Base-by-base conservation (phyloP, 139 green algal genomes). In the Spirogloea muscicola region DNA sequence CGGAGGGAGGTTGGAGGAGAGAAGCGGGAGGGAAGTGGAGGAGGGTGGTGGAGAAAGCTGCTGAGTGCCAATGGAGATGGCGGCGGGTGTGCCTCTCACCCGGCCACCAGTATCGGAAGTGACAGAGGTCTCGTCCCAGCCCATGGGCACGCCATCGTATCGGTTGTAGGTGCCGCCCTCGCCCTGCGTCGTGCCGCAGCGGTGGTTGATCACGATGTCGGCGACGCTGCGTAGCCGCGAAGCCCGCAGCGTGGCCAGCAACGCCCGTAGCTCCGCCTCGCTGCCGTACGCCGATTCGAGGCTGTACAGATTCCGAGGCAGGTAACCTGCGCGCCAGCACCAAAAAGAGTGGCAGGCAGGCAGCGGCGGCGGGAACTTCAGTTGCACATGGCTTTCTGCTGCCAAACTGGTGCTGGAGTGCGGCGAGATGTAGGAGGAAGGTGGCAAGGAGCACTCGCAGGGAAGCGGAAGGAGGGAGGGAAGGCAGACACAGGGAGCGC, bases 101-200 rank as follows among this genome's bases (percentile, higher is more conserved):
- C 41, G 40, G 3, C 82, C 68, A 1, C 85, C 87, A 80, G 93
- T 88, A 58, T 91, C 83, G 36, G 76, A 62, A 37, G 85, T 87
- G 77, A 96, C 91, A 21, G 91, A 90, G 83, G 79, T 90, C 36
- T 58, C 41, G 66, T 87, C 91, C 91, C 91, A 96, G 51, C 90
- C 76, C 46, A 96, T 80, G 31, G 39, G 51, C 49, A 71, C 58
- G 41, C 78, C 74, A n/a, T 61, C 49, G 39, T 44, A 81, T 10
- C 48, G 37, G 40, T 65, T 82, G 40, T 58, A 81, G 44, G 46
- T 31, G 18, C 77, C 77, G 10, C 49, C 43, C 43, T 48, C 60
- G 27, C 55, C 60, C 77, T 66, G 49, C 49, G 18, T 68, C n/a
- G 40, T 58, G 31, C 75, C 73, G 33, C 27, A 77, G 25, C 81